A percentile compares a stretch with the other conserved stretches of the same genome.
These are phyloP conservation scores for Penicillium occitanis DNA, from an alignment of 2,329 filamentous ascomycete genomes.

Conservation along the genomic window DNA sequence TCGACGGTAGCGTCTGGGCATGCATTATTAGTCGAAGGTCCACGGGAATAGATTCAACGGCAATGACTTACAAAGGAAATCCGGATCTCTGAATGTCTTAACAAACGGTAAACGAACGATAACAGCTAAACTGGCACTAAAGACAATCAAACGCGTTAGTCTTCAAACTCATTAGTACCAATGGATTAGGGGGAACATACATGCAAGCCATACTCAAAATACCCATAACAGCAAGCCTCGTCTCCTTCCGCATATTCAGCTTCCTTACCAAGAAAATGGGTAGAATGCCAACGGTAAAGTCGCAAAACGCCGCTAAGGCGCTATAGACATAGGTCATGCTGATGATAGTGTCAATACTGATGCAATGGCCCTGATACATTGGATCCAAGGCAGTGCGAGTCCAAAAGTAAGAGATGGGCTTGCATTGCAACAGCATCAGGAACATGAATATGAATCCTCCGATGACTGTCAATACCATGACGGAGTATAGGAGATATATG, in stretches of 20 bases:
- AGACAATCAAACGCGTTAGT: conserved; percentile 23
- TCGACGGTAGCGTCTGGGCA: conserved; percentile 28
- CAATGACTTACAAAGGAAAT: conserved; percentile 37
- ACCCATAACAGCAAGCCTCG: conserved; percentile 54
- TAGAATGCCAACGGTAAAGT: conserved; percentile 55
- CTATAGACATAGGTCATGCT: conserved; percentile 48
- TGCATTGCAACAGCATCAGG: conserved; percentile 55
- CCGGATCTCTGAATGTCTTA: conserved; percentile 32
- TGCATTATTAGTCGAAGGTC: background rate
- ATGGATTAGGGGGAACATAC: conserved; percentile 28
- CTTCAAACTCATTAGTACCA: background rate
- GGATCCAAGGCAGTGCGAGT: conserved; percentile 25
- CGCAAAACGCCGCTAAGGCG: conserved; percentile 48
- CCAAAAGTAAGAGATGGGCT: conserved; percentile 56
- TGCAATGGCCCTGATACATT: conserved; percentile 40
- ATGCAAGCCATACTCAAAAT: conserved; percentile 60
- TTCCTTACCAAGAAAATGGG: conserved; percentile 57
- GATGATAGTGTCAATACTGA: conserved; percentile 50
- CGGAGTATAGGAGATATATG: conserved; percentile 46
- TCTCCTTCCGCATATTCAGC: conserved; percentile 55
- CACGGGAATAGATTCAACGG: background rate
- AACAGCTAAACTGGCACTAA: conserved; percentile 38
- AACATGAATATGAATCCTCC: conserved; percentile 53
- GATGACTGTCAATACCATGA: conserved; percentile 49
- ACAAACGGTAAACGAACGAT: conserved; percentile 40